Conservation (phyloP, 768 basidiomycete species). For the Boletus subcaerulescens region DNA sequence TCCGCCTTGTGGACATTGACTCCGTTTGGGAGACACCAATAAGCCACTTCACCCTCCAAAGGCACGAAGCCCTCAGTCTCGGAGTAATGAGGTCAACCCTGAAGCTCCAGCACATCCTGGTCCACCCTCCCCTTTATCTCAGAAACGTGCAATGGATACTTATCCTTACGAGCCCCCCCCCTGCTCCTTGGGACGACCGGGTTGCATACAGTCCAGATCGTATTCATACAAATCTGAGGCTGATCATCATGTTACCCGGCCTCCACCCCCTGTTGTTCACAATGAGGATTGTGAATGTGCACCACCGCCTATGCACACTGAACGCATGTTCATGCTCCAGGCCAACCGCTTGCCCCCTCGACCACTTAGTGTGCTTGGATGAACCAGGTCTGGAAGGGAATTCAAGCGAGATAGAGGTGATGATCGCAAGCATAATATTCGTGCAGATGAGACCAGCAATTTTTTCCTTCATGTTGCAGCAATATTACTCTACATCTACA, state of each 20-base stretch:
- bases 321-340: constrained; percentile 31
- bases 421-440: too few species aligned
- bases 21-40: constrained; percentile 7
- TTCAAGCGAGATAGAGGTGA: constrained; percentile 23
- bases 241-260: not conserved
- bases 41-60: not conserved
- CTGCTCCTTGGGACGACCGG: constrained; percentile 9
- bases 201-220: constrained; percentile 4
- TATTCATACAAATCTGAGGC: not conserved
- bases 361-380: constrained; percentile 17
- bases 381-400: constrained; percentile 13
- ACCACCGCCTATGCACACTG: constrained; percentile 27
- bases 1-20: constrained; percentile 12
- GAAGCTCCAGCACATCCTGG: constrained; percentile 7
- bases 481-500: too few species aligned
- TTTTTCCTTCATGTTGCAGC: too few species aligned
- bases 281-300: constrained; percentile 11
- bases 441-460: too few species aligned
- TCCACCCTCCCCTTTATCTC: constrained; percentile 3
- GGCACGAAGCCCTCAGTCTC: not conserved
- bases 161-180: constrained; percentile 6
- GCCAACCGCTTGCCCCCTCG: constrained; percentile 28
- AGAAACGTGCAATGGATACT: constrained; percentile 7
- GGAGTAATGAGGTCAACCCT: not conserved
- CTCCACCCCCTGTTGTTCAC: not conserved